phyloP scores from a whole-genome alignment of 176 grass and related monocot species.

The Otatea glauca region DNA sequence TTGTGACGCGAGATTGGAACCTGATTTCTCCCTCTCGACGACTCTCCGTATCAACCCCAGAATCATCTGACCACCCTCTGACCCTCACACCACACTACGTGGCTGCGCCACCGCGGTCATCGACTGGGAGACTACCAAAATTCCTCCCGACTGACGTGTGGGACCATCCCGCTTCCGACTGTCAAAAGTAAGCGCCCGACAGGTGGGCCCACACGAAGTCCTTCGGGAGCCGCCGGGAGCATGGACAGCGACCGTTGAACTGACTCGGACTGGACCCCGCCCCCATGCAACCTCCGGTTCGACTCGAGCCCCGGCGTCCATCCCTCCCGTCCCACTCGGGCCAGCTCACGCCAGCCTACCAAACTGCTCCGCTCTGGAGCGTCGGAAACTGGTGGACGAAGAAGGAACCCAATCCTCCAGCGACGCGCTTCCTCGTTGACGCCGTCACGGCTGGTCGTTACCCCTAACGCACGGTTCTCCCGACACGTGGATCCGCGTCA shows the following conservation, averaged over 20 bases:
- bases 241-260: slow-evolving; percentile 16
- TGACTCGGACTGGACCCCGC: not conserved
- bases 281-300: not conserved
- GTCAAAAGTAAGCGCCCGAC: not conserved
- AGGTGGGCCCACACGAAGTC: not conserved
- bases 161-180: not conserved
- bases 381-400: too few species aligned
- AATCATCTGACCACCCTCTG: not conserved
- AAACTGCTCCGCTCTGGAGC: too few species aligned
- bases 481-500: slow-evolving; percentile 13
- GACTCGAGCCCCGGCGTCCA: not conserved
- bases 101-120: not conserved
- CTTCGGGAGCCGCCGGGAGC: not conserved
- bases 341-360: slow-evolving; percentile 44
- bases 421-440: not conserved
- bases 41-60: too few species aligned
- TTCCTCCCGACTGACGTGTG: not conserved
- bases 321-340: slow-evolving; percentile 7
- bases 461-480: not conserved
- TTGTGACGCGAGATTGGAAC: not conserved
- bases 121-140: not conserved
- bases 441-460: not conserved
- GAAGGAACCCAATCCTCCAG: not conserved
- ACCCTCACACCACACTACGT: not conserved
- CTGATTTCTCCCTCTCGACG: too few species aligned